Evolutionary conservation across 2,329 filamentous ascomycete genomes (phyloP).

Genomic region (Chalaropsis thielavioides): DNA sequence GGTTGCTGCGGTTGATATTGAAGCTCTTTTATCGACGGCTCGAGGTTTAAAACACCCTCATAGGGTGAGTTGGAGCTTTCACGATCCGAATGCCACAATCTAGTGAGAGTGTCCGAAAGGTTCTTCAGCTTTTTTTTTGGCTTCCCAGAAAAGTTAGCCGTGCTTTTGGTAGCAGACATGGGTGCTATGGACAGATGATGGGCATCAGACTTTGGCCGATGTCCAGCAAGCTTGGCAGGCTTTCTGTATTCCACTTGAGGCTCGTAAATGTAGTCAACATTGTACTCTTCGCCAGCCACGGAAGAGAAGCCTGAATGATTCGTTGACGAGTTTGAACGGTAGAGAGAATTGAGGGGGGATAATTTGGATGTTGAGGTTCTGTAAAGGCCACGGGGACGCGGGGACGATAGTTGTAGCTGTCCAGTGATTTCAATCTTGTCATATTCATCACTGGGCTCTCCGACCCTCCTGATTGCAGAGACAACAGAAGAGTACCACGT

Average conservation of each 20-base stretch:
- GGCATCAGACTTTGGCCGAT: background rate
- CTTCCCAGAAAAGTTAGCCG: background rate
- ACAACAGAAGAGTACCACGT: conserved; percentile 10
- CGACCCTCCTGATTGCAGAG: conserved; percentile 7
- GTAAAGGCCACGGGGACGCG: background rate
- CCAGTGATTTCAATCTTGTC: background rate
- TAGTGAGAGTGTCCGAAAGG: conserved; percentile 5
- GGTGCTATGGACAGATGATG: background rate
- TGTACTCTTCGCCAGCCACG: background rate
- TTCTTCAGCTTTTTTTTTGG: background rate
- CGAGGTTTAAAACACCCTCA: background rate
- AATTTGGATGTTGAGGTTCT: background rate
- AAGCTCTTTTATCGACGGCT: background rate
- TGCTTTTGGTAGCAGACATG: background rate
- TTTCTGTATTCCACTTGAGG: background rate
- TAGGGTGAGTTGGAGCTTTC: background rate
- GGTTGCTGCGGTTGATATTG: background rate
- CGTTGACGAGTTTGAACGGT: background rate
- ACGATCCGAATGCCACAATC: conserved; percentile 1
- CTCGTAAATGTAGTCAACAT: conserved; percentile 4
- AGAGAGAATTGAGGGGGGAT: background rate
- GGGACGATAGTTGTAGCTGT: background rate
- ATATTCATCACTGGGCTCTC: background rate
- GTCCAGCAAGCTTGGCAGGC: background rate
- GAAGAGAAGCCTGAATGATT: conserved; percentile 3